A percentile compares a stretch with the other conserved stretches of the same genome.
phyloP scores from a whole-genome alignment of 2,329 filamentous ascomycete species.

The Ceratocystis colombiana region DNA sequence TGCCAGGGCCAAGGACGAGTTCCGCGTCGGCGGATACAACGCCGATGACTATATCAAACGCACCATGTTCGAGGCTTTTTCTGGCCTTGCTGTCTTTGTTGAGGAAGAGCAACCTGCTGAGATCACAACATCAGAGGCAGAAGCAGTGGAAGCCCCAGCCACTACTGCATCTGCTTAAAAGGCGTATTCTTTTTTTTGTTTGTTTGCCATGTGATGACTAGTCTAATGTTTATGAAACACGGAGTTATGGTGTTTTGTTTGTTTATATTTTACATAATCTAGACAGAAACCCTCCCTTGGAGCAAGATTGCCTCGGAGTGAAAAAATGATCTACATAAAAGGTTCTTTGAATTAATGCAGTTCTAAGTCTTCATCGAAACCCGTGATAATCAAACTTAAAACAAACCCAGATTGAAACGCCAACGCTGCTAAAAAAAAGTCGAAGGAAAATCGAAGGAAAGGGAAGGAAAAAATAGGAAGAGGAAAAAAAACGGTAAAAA shows the following conservation, averaged over 20 bases:
- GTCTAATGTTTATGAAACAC: conserved; percentile 12
- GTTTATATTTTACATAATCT: conserved; percentile 1
- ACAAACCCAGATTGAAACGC: conserved; percentile 22
- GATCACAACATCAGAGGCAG: conserved; percentile 22
- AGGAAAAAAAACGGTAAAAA: background rate
- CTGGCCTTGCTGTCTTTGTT: conserved; percentile 77
- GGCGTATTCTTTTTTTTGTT: background rate
- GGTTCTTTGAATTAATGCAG: conserved; percentile 15
- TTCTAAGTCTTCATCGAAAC: conserved; percentile 14
- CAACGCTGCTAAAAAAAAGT: conserved; percentile 16
- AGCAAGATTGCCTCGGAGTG: background rate
- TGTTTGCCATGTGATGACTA: background rate
- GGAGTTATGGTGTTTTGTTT: conserved; percentile 18
- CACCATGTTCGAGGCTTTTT: conserved; percentile 79
- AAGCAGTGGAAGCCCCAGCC: background rate
- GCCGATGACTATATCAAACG: conserved; percentile 71
- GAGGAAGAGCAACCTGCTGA: conserved; percentile 57
- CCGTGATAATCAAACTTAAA: conserved; percentile 14
- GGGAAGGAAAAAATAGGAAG: background rate
- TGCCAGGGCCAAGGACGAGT: conserved; percentile 53
- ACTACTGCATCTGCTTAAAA: background rate
- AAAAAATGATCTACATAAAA: background rate
- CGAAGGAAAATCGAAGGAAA: background rate
- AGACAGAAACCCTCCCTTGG: conserved; percentile 1
- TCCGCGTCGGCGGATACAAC: conserved; percentile 72